Percentiles rank a stretch among this genome's conserved stretches.
Conservation (phyloP, 257 asterid genomes). For the Cinchona pubescens region DNA sequence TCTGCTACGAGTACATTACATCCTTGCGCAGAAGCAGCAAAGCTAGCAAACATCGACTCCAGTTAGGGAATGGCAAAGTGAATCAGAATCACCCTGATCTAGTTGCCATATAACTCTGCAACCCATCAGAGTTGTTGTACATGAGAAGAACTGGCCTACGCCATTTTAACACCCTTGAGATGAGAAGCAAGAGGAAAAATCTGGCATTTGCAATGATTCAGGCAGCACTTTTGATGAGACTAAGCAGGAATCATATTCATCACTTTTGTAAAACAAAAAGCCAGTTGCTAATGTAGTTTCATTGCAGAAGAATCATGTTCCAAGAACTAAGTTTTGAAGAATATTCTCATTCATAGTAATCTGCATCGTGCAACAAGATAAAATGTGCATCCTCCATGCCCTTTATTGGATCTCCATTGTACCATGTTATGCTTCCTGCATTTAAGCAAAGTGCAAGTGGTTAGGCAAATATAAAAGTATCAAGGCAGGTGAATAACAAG, state of each 20-base stretch:
- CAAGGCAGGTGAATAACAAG: neutral
- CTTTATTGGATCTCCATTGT: conserved; percentile 52
- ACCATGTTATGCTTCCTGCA: conserved; percentile 66
- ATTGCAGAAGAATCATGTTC: conserved; percentile 17
- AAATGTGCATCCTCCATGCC: conserved; percentile 54
- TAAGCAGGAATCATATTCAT: neutral
- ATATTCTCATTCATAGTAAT: conserved; percentile 40
- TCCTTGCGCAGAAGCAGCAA: neutral
- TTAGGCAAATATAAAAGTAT: conserved; percentile 7
- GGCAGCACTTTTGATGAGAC: neutral
- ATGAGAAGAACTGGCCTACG: neutral
- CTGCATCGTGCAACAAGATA: conserved; percentile 49
- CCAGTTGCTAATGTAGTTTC: conserved; percentile 22
- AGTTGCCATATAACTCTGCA: neutral
- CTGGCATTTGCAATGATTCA: neutral
- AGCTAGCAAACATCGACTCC: neutral
- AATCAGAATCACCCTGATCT: neutral
- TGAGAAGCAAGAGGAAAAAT: neutral
- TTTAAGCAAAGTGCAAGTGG: conserved; percentile 1
- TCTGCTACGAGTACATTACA: neutral
- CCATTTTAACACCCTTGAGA: neutral
- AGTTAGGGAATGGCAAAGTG: neutral
- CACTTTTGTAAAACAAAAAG: neutral
- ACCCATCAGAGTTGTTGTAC: neutral
- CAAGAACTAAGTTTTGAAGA: neutral